Evolutionary conservation across 805 yeast genomes (phyloP), one percentile per base, ranked within the genome.

Genomic region (Nakazawaea wickerhamii): DNA sequence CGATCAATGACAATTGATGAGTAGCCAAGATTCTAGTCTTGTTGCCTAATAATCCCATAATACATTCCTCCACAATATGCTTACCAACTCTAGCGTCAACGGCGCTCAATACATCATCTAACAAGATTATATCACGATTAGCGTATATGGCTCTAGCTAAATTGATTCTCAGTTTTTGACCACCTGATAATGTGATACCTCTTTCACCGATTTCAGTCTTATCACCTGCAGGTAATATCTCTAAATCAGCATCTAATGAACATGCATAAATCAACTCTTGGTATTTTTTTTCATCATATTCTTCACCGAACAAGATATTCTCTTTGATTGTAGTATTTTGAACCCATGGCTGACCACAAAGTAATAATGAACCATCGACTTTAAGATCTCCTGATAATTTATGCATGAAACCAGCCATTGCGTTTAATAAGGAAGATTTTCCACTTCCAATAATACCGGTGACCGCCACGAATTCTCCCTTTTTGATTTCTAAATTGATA

Each of bases 391-490:
- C 91, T 0, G 48, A 30, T 0, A 60, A 58, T 48, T 71, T 68
- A 17, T 65, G 61, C 82, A 84, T 81, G 21, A 71, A 67, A 1
- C 90, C 89, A 6, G 81, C 68, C 38, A 84, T 63, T 0, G 89
- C 84, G 48, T 68, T 71, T 34, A 84, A 63, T 18, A 84, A 62
- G 1, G 88, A 79, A 0, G 85, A 64, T 52, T 84, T 84, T 36
- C 93, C 93, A 1, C 84, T 68, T 4, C 93, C 93, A 53, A 87
- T 84, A 1, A 80, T 61, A 11, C 96, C 96, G 0, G 91, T 84
- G 18, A 85, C 70, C 44, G 83, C 82, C 5, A 87, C 64, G 40
- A 89, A 76, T 55, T 86, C 95, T 18, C 85, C 84, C 44, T 73
- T 74, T 33, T 66, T 59, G 36, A 87, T 65, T 1, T 60, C 55